Base-by-base conservation (phyloP, 345 rosid genomes). In the Firmiana major region DNA sequence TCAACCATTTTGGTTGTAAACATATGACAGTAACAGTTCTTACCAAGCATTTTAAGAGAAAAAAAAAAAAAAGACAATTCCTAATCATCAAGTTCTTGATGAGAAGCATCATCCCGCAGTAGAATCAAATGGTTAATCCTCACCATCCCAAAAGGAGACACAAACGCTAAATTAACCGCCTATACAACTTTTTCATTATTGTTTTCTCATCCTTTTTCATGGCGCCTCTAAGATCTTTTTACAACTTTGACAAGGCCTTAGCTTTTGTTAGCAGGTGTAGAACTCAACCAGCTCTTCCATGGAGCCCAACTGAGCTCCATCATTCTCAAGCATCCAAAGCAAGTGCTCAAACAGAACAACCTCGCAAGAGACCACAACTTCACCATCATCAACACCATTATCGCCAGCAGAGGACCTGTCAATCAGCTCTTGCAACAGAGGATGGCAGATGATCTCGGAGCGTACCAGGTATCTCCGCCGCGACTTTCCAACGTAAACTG, bases 261-360 rank as follows among this genome's bases (percentile, higher is more conserved):
- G 6, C 12, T 12, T 36, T 22, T 42, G 79, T 76, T 22, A 59
- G 58, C 85, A 85, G 75, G 96, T 89, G 80, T 86, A 91, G 87
- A 90, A 91, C 74, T 88, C 91, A 19, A 78, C 93, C 51, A 91
- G 88, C 79, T 91, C 93, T 63, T 87, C 91, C 89, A 80, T 87
- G 85, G 97, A 86, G 34, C 91, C 93, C 77, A 89, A 73, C 84
- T 85, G 90, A 22, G 84, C 77, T 4, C 83, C 88, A 22, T 79
- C 80, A 34, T 80, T 84, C 81, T 92, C 87, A 46, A 96, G 85
- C 97, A 96, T 93, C 98, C 99, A 96, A 82, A 96, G 72, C 89
- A 96, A 84, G 74, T 96, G 99, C 75, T 93, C 98, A 59, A 96
- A 96, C 86, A 96, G 80, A 63, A 96, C 98, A 53, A 93, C 98